These are phyloP conservation scores for Wickerhamiella azymoides DNA, from an alignment of 805 yeast species.

Conservation along the genomic window DNA sequence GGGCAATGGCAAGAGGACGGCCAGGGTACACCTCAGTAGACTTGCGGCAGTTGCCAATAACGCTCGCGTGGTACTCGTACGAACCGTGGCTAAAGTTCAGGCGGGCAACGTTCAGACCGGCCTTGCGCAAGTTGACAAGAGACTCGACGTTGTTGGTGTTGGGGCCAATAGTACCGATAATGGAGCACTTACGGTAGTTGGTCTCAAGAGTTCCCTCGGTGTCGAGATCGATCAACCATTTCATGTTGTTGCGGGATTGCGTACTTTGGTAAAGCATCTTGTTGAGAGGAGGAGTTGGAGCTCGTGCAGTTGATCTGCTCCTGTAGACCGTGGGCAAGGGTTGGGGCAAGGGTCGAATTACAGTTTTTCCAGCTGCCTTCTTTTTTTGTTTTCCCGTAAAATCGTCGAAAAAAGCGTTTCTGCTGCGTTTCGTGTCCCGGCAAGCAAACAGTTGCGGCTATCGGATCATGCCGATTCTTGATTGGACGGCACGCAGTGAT, in stretches of 20 bases:
- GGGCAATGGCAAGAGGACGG: slow-evolving; percentile 95
- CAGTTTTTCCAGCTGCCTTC: neutral
- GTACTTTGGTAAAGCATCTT: slow-evolving; percentile 20
- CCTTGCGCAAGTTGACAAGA: slow-evolving; percentile 78
- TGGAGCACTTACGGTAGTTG: slow-evolving; percentile 82
- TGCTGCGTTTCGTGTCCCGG: too few species aligned
- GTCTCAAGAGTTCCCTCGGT: slow-evolving; percentile 60
- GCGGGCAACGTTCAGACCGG: slow-evolving; percentile 94
- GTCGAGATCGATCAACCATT: slow-evolving; percentile 76
- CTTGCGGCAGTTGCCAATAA: slow-evolving; percentile 89
- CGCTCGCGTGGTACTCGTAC: slow-evolving; percentile 93
- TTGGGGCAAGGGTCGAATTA: neutral
- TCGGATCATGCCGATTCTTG: too few species aligned
- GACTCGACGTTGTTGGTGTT: slow-evolving; percentile 84
- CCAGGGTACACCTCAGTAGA: slow-evolving; percentile 84
- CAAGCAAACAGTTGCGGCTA: too few species aligned
- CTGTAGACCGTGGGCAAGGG: neutral
- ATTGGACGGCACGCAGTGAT: too few species aligned
- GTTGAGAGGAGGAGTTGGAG: neutral
- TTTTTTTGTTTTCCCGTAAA: too few species aligned
- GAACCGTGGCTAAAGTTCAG: slow-evolving; percentile 99
- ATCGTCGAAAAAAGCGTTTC: too few species aligned
- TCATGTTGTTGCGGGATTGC: slow-evolving; percentile 32
- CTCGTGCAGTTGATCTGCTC: neutral
- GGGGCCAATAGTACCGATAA: slow-evolving; percentile 98